Evolutionary conservation across 2,329 filamentous ascomycete genomes (phyloP), one percentile per base, ranked within the genome.

Genomic region (Shiraia sp.): DNA sequence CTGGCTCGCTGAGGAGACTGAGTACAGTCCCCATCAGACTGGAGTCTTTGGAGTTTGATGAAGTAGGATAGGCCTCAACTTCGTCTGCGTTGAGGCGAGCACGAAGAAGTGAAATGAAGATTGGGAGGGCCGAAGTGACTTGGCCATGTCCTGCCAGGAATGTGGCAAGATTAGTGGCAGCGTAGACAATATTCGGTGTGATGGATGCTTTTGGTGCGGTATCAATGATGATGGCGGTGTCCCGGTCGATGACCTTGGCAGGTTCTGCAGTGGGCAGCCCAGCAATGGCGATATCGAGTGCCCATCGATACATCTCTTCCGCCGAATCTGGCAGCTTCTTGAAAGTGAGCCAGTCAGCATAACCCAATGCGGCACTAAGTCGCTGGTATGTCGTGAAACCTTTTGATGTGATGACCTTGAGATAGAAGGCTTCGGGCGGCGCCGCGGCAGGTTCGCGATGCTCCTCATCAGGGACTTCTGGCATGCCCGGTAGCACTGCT

Each of bases 301-400:
- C 90, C 78, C 87, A 85, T 47, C 78, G 76, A 66, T 89, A 91
- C 72, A 90, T 83, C 48, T 86, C 81, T 40, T 82, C 78, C 0
- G 90, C 85, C 0, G 81, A 83, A 3, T 82, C 80, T 2, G 77
- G 71, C 17, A 83, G 66, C 1, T 81, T 77, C 71, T 91, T 92
- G 71, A 82, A 92, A 53, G 90, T 87, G 27, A 95, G 77, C 81
- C 88, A 96, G 40, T 88, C 86, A 2, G 87, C 92, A 64, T 91
- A 95, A 1, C 85, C 86, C 29, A 96, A 73, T 3, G 88, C 86
- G 3, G 91, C 90, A 43, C 92, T 85, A 36, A 96, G 75, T 58
- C 83, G 85, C 68, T 97, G 90, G 42, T 82, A 79, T n/a, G 81
- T 78, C 1, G 81, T 85, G 58, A 97, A 88, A 1, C 92, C 92